Percentiles rank a stretch among this genome's conserved stretches.
Conservation (phyloP, 2,329 filamentous ascomycete species). For the Zymoseptoria crescenta region DNA sequence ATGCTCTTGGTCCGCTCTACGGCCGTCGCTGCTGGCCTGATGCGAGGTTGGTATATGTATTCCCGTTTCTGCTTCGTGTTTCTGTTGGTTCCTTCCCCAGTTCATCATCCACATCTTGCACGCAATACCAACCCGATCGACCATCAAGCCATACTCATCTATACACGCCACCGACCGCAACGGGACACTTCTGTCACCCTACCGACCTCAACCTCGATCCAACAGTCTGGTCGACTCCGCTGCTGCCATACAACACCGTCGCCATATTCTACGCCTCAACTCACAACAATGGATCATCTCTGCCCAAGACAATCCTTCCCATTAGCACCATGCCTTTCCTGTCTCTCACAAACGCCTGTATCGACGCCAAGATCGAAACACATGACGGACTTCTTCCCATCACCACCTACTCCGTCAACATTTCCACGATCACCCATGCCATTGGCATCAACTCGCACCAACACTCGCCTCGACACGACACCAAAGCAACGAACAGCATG, state of each 20-base stretch:
- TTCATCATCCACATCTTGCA: not conserved
- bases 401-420: not conserved
- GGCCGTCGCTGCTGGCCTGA: not conserved
- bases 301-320: constrained; percentile 25
- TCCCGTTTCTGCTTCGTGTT: not conserved
- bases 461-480: not conserved
- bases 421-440: not conserved
- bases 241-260: not conserved
- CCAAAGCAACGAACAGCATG: not conserved
- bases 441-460: not conserved
- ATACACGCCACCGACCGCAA: not conserved
- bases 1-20: not conserved
- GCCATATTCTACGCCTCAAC: not conserved
- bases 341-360: constrained; percentile 18
- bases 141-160: not conserved
- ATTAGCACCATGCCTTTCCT: constrained; percentile 24
- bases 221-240: not conserved
- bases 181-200: not conserved
- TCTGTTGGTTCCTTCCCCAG: not conserved
- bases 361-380: not conserved
- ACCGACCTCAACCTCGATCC: not conserved
- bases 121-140: not conserved
- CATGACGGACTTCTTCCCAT: not conserved
- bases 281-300: constrained; percentile 23
- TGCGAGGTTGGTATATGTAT: not conserved